Conservation (phyloP, 148 eudicot genomes). For the Chenopodium berlandieri region DNA sequence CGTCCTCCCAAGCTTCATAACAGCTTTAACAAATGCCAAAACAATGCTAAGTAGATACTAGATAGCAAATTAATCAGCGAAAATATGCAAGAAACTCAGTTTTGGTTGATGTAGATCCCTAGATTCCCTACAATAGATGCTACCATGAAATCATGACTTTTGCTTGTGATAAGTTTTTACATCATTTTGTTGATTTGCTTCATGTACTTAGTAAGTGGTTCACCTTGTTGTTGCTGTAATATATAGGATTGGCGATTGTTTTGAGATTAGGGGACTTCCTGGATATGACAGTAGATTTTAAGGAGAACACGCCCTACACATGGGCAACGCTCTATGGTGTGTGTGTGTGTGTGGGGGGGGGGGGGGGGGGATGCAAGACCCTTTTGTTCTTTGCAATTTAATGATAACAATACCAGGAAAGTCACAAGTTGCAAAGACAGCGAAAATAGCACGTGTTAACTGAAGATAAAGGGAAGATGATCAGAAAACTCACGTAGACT, state of each 20-base stretch:
- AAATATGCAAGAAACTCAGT: background rate
- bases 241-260: background rate
- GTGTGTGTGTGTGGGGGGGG: too few species aligned
- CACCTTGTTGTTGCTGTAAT: background rate
- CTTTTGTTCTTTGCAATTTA: background rate
- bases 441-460: background rate
- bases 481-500: slow-evolving; percentile 68
- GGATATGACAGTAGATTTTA: background rate
- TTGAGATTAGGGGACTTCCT: background rate
- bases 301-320: background rate
- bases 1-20: background rate
- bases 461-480: background rate
- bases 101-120: background rate
- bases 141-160: background rate
- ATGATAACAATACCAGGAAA: background rate
- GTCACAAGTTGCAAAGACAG: background rate
- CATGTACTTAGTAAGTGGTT: background rate
- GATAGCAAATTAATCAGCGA: background rate
- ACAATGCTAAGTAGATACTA: background rate
- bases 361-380: background rate
- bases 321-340: background rate
- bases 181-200: background rate
- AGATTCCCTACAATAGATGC: too few species aligned
- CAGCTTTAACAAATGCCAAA: background rate
- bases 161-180: background rate